Evolutionary conservation across 257 asterid species (phyloP), one percentile per base, ranked within the genome.

Genomic region (Fraxinus quadrangulata): DNA sequence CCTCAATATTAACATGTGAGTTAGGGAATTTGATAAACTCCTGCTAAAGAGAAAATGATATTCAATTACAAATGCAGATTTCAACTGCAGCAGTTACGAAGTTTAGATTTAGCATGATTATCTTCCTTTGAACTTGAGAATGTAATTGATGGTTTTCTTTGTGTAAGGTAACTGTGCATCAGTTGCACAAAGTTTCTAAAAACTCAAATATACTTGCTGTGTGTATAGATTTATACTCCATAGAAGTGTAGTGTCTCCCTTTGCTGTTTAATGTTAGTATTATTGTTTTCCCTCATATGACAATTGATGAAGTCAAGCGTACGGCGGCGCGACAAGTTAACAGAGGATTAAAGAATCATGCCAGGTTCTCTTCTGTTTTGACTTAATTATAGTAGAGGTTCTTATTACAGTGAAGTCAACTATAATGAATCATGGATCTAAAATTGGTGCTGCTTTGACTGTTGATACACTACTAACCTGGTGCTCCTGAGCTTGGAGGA

Each of bases 261-360:
- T n/a, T n/a, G n/a, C n/a, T n/a, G n/a, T n/a, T n/a, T n/a, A n/a
- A n/a, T n/a, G n/a, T n/a, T n/a, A n/a, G n/a, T n/a, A n/a, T n/a
- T n/a, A 34, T 39, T 81, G 36, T 77, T 63, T 75, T 11, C 67
- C 82, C 75, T 30, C 86, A 95, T 98, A 87, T 87, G 92, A 95
- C 97, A 70, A 82, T 95, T 71, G 97, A 95, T 86, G 99, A 93
- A 86, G 97, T 95, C 82, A 91, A 83, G 88, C 98, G 99, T 75
- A 91, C 98, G 67, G 97, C 99, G 67, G 90, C 94, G 75, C 86
- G 88, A 74, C 92, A 90, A 91, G 92, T 95, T 85, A 93, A 86
- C 89, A 90, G 89, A 78, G 97, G 92, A 66, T 78, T 94, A 83
- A 94, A 88, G 83, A 91, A 92, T 36, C 97, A 90, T 61, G 70